A percentile compares a stretch with the other conserved stretches of the same genome.
Evolutionary conservation across 129 eudicot species (phyloP).

Genomic region (Flaveria linearis): DNA sequence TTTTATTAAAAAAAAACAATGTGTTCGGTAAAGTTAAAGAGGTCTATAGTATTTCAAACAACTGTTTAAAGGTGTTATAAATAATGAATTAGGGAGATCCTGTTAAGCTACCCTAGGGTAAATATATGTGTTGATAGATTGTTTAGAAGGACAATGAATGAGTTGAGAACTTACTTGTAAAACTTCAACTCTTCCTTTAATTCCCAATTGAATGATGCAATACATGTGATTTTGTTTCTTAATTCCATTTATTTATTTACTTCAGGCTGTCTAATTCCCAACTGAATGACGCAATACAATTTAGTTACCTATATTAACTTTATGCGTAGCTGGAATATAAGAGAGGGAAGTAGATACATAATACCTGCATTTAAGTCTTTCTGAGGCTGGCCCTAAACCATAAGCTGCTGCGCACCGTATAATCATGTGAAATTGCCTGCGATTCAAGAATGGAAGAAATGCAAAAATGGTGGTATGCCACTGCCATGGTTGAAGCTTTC

Average conservation of each 20-base stretch:
- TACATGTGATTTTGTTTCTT: conserved; percentile 1
- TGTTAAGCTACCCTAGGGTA: conserved; percentile 15
- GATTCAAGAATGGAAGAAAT: conserved; percentile 14
- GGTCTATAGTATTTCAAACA: not conserved
- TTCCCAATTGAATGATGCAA: not conserved
- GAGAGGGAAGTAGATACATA: conserved; percentile 1
- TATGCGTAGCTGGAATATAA: not conserved
- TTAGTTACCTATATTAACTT: not conserved
- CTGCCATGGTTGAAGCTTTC: conserved; percentile 62
- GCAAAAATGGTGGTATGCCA: conserved; percentile 59
- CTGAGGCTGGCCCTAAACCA: conserved; percentile 16
- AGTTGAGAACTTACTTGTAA: conserved; percentile 28
- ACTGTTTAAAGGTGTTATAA: conserved; percentile 6
- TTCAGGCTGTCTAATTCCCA: not conserved
- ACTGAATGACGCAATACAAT: not conserved
- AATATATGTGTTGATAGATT: conserved; percentile 7
- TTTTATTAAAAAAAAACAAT: conserved; percentile 38
- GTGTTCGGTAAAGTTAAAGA: not conserved
- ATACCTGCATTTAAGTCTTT: conserved; percentile 9
- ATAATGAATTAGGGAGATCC: conserved; percentile 18
- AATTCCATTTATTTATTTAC: not conserved
- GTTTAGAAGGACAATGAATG: conserved; percentile 19
- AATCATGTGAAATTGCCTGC: conserved; percentile 10
- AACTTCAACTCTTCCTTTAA: conserved; percentile 11
- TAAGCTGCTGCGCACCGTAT: conserved; percentile 14